A percentile compares a stretch with the other conserved stretches of the same genome.
phyloP scores from a whole-genome alignment of 306 rosid genomes.

The Fagus crenata region DNA sequence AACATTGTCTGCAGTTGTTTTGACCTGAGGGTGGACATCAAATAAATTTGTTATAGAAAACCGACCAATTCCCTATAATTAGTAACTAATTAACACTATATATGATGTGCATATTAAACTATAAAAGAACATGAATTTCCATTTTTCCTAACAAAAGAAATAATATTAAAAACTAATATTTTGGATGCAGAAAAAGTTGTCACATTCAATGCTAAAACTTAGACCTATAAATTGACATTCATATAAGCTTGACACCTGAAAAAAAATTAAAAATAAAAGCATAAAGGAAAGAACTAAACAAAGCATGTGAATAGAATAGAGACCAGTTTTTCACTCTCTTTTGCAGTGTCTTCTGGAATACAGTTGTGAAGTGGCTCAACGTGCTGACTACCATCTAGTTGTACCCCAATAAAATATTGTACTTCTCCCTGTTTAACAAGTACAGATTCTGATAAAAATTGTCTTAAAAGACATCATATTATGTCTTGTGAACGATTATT shows the following conservation, averaged over 20 bases:
- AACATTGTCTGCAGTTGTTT: constrained; percentile 84
- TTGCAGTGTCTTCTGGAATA: constrained; percentile 61
- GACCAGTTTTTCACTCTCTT: constrained; percentile 79
- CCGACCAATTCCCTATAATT: neutral
- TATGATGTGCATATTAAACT: neutral
- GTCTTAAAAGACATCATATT: neutral
- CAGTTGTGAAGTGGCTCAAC: constrained; percentile 79
- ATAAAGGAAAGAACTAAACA: neutral
- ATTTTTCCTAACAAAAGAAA: neutral
- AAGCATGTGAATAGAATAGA: constrained; percentile 30
- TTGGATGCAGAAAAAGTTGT: too few species aligned
- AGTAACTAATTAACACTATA: too few species aligned
- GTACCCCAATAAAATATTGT: constrained; percentile 96
- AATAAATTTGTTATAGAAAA: constrained; percentile 16
- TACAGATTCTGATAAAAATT: constrained; percentile 1
- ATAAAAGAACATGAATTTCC: neutral
- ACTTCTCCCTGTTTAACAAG: constrained; percentile 80
- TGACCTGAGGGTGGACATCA: constrained; percentile 50
- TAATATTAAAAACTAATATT: neutral
- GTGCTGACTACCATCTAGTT: constrained; percentile 96
- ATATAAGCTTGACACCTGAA: constrained; percentile 6
- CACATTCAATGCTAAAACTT: neutral
- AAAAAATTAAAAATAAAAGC: constrained; percentile 7
- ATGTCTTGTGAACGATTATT: constrained; percentile 19
- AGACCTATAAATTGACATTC: constrained; percentile 15